Evolutionary conservation across 2,329 filamentous ascomycete genomes (phyloP).

Genomic region (Aspergillus tanneri): DNA sequence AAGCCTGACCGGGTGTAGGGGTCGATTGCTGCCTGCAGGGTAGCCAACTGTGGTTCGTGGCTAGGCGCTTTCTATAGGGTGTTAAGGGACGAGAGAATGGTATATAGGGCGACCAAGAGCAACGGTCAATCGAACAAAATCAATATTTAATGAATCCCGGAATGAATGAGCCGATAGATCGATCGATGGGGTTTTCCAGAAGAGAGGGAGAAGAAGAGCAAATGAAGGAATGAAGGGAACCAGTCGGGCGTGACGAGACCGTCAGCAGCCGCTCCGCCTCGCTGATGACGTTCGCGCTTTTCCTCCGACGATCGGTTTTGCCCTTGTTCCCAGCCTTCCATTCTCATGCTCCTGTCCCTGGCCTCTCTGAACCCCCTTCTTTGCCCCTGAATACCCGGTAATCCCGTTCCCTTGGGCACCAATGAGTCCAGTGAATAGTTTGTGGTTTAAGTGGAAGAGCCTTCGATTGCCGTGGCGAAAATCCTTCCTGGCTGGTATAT

Average conservation of each 20-base stretch:
- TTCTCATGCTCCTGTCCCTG: background rate
- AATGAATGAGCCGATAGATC: background rate
- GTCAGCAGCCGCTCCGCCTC: background rate
- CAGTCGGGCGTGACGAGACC: constrained; percentile 1
- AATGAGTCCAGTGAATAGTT: constrained; percentile 45
- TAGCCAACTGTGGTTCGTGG: too few relatives aligned
- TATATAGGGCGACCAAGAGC: too few relatives aligned
- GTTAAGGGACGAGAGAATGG: background rate
- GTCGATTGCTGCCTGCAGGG: too few relatives aligned
- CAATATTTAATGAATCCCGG: too few relatives aligned
- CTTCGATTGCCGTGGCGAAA: constrained; percentile 62
- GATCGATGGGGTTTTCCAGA: too few relatives aligned
- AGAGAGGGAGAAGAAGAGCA: background rate
- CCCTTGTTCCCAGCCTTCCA: background rate
- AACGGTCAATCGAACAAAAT: too few relatives aligned
- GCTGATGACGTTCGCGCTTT: background rate
- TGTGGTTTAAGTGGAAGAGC: constrained; percentile 65
- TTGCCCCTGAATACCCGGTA: background rate
- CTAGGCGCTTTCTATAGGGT: too few relatives aligned
- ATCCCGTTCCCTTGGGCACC: constrained; percentile 14
- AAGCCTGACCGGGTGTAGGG: too few relatives aligned
- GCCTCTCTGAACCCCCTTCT: constrained; percentile 4
- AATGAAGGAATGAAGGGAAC: constrained; percentile 9
- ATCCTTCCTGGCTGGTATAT: constrained; percentile 57
- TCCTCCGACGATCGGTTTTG: background rate